Evolutionary conservation across 495 filamentous ascomycete genomes (phyloP), one percentile per base, ranked within the genome.

Genomic region (Viridothelium virens): DNA sequence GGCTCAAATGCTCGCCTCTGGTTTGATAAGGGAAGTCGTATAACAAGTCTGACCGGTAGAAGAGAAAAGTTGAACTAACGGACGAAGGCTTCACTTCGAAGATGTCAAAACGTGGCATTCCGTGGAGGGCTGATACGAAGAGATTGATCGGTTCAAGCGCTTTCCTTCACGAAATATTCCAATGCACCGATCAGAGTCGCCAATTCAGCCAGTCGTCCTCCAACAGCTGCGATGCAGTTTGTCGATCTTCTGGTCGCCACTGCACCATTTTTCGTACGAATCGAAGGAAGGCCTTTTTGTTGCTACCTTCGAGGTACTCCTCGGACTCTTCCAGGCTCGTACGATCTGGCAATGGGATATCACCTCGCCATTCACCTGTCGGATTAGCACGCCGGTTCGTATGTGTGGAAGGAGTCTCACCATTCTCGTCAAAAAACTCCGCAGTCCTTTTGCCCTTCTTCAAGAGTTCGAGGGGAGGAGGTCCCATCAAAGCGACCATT

Each of bases 221-320:
- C 5, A 77, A 67, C 18, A 84, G 66, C 61, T 80, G 73, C 63
- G 73, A 76, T 3, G 82, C 82, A 2, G 77, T 79, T 65, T 73
- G 76, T 7, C 82, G 73, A 39, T 81, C 69, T 64, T 77, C 73
- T 25, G 81, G 82, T 12, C 71, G 68, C 82, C 81, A 84, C 64
- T 79, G 78, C 64, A 85, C 69, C 80, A 84, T 83, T 44, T 67
- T 69, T 46, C 71, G 63, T 67, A 82, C 77, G 61, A 83, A 75
- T 3, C 44, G 25, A 31, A 84, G 34, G 67, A 83, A 83, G 64
- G 70, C 68, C 38, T 75, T 69, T 39, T 72, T 68, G 25, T 70
- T 64, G 61, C 62, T 72, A 71, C 73, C 73, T 61, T 69, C 61
- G n/a, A 75, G 39, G 34, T 68, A 73, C 63, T 65, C 61, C 62